Evolutionary conservation across 2,329 filamentous ascomycete genomes (phyloP), one percentile per base, ranked within the genome.

Genomic region (Aspergillus melleus): DNA sequence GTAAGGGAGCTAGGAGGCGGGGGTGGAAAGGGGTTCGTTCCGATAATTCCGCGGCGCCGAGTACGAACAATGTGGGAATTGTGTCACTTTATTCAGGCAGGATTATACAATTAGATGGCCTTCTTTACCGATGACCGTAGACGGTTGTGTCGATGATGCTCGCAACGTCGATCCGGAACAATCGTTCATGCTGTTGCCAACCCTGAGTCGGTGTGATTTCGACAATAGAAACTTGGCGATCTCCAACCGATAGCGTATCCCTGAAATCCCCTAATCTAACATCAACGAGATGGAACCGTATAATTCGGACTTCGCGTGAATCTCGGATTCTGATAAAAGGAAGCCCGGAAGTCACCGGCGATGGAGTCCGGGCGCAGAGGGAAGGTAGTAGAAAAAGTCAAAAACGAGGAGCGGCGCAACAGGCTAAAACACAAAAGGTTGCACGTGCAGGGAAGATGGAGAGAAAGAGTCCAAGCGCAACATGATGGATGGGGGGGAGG

Each of bases 101-200:
- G 16, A 47, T 11, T 47, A 22, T 24, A 22, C 5, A 12, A 22
- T 12, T 47, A 6, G 9, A 47, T 22, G 4, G 19, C 11, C 44
- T 24, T 24, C 4, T 47, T 24, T 47, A 16, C 24, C 22, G 44
- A 22, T 20, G 6, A 9, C 44, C 36, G 36, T 14, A n/a, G 36
- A 47, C 44, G 44, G 44, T 42, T 29, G 29, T 55, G 22, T 32
- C 30, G 12, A 29, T 51, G 46, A 16, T 52, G 47, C 49, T 54
- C 36, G 49, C 20, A 47, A 24, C 14, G 54, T 52, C 32, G 20
- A 54, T 26, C 30, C 16, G 24, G 46, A 57, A 54, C 54, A 57
- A 59, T 51, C 30, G 61, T 58, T 67, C 64, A 67, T 67, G 56
- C 64, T 65, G 58, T 52, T 61, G 54, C 54, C 57, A 57, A 54